Evolutionary conservation across 2,329 filamentous ascomycete species (phyloP), one percentile per base, ranked within the genome.

Genomic region (Xylaria multiplex): DNA sequence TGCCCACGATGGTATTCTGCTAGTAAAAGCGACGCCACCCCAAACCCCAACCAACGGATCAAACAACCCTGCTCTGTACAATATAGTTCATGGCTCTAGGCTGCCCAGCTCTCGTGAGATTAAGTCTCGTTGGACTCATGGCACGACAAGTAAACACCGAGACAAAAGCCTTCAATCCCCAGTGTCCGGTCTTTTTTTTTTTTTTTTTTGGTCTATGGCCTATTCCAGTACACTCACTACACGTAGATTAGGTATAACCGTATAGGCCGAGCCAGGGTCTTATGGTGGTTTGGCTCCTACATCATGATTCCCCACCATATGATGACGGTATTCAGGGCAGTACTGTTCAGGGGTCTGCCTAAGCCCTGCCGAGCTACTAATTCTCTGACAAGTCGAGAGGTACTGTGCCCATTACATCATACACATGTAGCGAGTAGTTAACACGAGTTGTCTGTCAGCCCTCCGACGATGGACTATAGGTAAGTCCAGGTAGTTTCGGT

Each of bases 241-340:
- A 45, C 6, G 11, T 45, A 48, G 24, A 4, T 32, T 22, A 49
- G 14, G 13, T 8, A 8, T 37, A 5, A 19, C 19, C 27, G 27
- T 27, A 27, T 27, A 27, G 27, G 27, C 2, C 3, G 27, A 14
- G 27, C 46, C 16, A 62, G 45, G 43, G 22, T 59, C 50, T 62
- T 54, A 59, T 42, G 59, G 60, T 59, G 24, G 54, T 48, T 53
- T 57, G 57, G 61, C 57, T 45, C 37, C 59, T 46, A 49, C 52
- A 59, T 35, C 30, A 1, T 22, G 9, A 43, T 59, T 46, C 55
- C 35, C 59, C 54, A 61, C 65, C 22, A 43, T 16, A 8, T 59
- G 43, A 59, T 59, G 49, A 49, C 27, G 30, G 27, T 35, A 8
- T 66, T 16, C 11, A 37, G 35, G 35, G 11, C 8, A 13, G 35